Evolutionary conservation across 768 basidiomycete species (phyloP), one percentile per base, ranked within the genome.

Genomic region (Pulveroboletus sp.): DNA sequence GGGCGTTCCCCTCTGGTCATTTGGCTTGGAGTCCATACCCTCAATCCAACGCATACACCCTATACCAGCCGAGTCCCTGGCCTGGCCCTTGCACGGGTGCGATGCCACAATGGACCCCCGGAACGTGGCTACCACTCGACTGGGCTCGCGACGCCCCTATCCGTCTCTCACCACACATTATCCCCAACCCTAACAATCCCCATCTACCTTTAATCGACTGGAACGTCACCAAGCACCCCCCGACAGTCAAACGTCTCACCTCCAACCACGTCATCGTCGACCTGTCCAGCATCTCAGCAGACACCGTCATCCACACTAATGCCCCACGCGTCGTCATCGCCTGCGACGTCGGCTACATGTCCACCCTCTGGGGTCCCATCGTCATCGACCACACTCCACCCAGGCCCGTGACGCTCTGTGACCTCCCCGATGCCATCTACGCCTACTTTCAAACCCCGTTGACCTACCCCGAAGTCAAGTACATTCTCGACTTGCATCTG

Each of bases 391-490:
- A 64, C 10, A 51, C 53, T n/a, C n/a, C n/a, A n/a, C n/a, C n/a
- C 11, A 51, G 59, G 13, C 41, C 50, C 1, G 65, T 77, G 23
- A 76, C 73, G 10, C 58, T 81, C 13, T 47, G 63, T 38, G 77
- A 80, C 53, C 40, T 82, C 52, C 63, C 84, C 20, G 66, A 75
- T 32, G 76, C 72, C 9, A 72, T 84, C 16, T 72, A 78, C 54
- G 57, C 61, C 1, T 80, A 79, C 60, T 72, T 81, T 58, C 78
- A 72, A 47, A 57, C 48, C 21, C 72, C 71, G 3, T 55, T 84
- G 37, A 72, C 72, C 5, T 51, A 50, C 8, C 38, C 49, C 0
- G 67, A 73, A 40, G 63, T 64, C 40, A 45, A 43, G 4, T 52
- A 62, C 37, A 42, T 72, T 16, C 46, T 50, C 40, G 6, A 41